Evolutionary conservation across 2,329 filamentous ascomycete genomes (phyloP).

Genomic region (Sporothrix pseudoabietina): DNA sequence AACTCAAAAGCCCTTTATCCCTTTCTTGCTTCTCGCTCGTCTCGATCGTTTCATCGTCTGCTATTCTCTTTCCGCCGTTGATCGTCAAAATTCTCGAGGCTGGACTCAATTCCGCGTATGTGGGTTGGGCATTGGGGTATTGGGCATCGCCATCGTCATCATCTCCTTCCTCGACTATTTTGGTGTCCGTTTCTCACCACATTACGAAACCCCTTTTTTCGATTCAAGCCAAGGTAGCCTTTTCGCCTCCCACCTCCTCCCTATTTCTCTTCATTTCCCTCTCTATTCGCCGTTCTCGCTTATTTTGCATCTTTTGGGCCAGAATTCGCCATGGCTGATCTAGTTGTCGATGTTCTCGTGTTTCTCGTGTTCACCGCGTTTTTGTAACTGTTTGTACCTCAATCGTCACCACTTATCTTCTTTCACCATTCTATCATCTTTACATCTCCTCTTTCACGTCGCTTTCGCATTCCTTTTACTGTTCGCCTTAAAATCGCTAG

Average conservation of each 20-base stretch:
- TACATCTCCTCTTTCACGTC: neutral
- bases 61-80: neutral
- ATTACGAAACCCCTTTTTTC: neutral
- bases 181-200: neutral
- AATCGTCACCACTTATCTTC: neutral
- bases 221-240: conserved; percentile 2
- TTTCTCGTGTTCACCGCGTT: neutral
- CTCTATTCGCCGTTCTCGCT: conserved; percentile 4
- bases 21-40: neutral
- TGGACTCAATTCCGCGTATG: neutral
- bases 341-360: neutral
- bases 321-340: neutral
- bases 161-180: neutral
- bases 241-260: neutral
- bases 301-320: conserved; percentile 10
- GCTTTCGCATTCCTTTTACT: neutral
- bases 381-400: neutral
- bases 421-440: neutral
- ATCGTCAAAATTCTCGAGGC: neutral
- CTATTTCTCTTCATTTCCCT: too few relatives aligned
- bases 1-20: neutral
- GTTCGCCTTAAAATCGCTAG: neutral
- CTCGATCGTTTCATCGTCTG: neutral
- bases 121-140: neutral
- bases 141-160: too few relatives aligned